Evolutionary conservation across 2,329 filamentous ascomycete genomes (phyloP).

Genomic region (Arthrobotrys sphaeroides): DNA sequence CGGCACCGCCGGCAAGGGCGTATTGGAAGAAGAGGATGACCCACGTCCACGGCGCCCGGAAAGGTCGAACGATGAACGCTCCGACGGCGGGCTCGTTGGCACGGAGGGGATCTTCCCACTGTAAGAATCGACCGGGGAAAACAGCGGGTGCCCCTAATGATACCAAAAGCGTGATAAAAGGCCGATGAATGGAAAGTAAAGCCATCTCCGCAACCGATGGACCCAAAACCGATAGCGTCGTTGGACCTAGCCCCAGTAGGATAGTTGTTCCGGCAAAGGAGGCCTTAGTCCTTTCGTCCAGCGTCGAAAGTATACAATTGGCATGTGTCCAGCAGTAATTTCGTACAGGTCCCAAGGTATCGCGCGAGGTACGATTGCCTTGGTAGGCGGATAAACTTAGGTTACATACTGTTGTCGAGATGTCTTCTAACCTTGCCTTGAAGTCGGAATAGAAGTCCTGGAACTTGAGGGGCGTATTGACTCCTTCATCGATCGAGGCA

Average conservation of each 20-base stretch:
- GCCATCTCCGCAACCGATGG: conserved; percentile 28
- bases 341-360: background rate
- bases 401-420: conserved; percentile 30
- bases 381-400: conserved; percentile 10
- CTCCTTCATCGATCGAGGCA: conserved; percentile 15
- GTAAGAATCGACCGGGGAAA: conserved; percentile 24
- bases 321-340: conserved; percentile 25
- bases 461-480: conserved; percentile 12
- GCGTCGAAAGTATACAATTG: conserved; percentile 9
- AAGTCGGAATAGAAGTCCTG: conserved; percentile 18
- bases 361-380: conserved; percentile 14
- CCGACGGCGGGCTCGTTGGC: conserved; percentile 24
- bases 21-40: conserved; percentile 3
- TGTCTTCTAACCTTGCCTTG: background rate
- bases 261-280: conserved; percentile 20
- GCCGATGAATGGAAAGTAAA: conserved; percentile 15
- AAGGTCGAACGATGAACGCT: conserved; percentile 13
- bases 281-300: conserved; percentile 25
- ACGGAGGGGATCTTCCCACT: conserved; percentile 24
- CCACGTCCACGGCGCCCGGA: background rate
- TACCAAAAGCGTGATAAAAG: conserved; percentile 2
- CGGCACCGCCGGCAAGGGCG: background rate
- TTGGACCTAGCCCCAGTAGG: conserved; percentile 11
- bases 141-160: conserved; percentile 15
- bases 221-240: conserved; percentile 22